Percentiles rank a stretch among this genome's conserved stretches.
Conservation (phyloP, 139 green algal species). For the Haematococcus sp. region DNA sequence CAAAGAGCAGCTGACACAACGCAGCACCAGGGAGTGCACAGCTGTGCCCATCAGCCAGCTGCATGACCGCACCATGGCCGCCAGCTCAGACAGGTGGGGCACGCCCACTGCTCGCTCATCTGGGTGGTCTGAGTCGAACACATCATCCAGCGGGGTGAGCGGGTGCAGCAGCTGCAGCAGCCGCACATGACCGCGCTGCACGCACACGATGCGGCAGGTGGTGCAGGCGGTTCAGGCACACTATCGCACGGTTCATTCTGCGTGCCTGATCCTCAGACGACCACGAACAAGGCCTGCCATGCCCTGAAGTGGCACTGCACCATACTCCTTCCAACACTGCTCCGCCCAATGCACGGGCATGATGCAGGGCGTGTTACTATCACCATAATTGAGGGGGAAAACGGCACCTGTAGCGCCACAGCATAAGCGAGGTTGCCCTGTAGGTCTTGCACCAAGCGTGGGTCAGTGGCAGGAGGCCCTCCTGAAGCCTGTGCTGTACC, state of each 20-base stretch:
- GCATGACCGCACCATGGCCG: neutral
- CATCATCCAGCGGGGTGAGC: neutral
- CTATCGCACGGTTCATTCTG: too few relatives aligned
- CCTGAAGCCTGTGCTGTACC: neutral
- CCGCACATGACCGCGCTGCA: neutral
- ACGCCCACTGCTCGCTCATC: conserved; percentile 2
- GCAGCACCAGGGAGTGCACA: too few relatives aligned
- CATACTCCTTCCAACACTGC: too few relatives aligned
- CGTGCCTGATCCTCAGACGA: too few relatives aligned
- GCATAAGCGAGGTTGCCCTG: neutral
- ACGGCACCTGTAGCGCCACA: conserved; percentile 2
- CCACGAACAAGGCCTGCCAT: too few relatives aligned
- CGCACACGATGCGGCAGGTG: neutral
- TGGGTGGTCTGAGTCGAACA: neutral
- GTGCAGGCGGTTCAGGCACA: too few relatives aligned
- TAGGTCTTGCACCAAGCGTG: conserved; percentile 1
- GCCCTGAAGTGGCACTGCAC: too few relatives aligned
- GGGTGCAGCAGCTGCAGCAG: conserved; percentile 5
- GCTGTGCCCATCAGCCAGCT: too few relatives aligned
- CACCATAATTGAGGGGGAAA: too few relatives aligned
- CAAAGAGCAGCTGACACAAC: too few relatives aligned
- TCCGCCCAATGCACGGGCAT: too few relatives aligned
- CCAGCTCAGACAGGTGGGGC: conserved; percentile 2
- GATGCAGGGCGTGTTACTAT: too few relatives aligned
- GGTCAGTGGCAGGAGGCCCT: neutral